Base-by-base conservation (phyloP, 2,329 filamentous ascomycete genomes). In the Penicillium sp. region DNA sequence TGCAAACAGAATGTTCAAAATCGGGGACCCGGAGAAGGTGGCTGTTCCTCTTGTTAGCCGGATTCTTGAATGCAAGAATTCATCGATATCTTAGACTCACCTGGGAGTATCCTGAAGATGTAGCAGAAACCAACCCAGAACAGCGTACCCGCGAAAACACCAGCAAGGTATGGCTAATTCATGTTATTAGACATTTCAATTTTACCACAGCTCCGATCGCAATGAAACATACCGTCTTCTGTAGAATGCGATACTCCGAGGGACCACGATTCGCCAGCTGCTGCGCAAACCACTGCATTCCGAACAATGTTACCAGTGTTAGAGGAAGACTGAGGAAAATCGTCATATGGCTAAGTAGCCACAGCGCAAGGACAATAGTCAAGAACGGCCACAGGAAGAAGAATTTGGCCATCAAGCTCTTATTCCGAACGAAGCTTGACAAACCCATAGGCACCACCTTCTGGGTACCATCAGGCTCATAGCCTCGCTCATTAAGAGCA, bases 321-420 rank as follows among this genome's bases (percentile, higher is more conserved):
- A 90, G 66, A 0, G 92, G 91, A n/a, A 96, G 66, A 12, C 88
- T 89, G 10, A 89, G 71, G 65, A 86, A 92, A 17, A 96, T 79
- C 0, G 87, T 86, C 69, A 91, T 80, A 62, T 86, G 80, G 51
- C 90, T 88, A 29, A 96, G 72, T 52, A 94, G 81, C 69, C 84
- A 85, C 32, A 96, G 67, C 52, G 86, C 84, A 26, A 82, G 71
- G 72, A 89, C 87, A 2, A 97, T 77, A 42, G 95, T 81, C 9
- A 89, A 61, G 66, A 93, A 92, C 0, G 94, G 94, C 84, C 88
- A 93, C 23, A 96, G 74, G 72, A 97, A 97, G 70, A 96, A 85
- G 72, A 96, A 94, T 62, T 89, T 88, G 53, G 83, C 89, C 68
- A 95, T 84, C 66, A 96, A 91, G 20, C 78, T 83, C 62, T 87